A percentile compares a stretch with the other conserved stretches of the same genome.
phyloP scores from a whole-genome alignment of 2,329 filamentous ascomycete species.

The Alternaria postmessia region DNA sequence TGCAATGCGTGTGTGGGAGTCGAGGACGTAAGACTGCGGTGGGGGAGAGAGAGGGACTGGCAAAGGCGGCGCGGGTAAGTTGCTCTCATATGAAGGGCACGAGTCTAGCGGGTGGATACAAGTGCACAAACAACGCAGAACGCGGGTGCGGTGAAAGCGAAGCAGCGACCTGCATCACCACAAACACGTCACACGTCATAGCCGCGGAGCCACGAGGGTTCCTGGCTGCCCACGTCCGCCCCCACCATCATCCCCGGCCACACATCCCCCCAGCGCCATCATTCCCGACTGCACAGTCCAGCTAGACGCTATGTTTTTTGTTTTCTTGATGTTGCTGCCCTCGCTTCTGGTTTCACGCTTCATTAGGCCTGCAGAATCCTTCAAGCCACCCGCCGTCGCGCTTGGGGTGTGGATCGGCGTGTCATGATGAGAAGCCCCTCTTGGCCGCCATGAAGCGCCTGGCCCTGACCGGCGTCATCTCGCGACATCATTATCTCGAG shows the following conservation, averaged over 20 bases:
- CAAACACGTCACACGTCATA: conserved; percentile 21
- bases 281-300: background rate
- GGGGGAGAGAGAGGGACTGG: background rate
- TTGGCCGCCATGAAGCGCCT: conserved; percentile 5
- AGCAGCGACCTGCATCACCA: conserved; percentile 9
- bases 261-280: background rate
- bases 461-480: conserved; percentile 12
- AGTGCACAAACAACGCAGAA: conserved; percentile 5
- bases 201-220: background rate
- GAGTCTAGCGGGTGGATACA: conserved; percentile 12
- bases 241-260: background rate
- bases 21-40: background rate
- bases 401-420: background rate
- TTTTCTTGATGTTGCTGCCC: background rate
- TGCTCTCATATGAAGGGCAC: conserved; percentile 6
- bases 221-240: conserved; percentile 9
- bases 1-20: background rate
- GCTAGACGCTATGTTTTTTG: background rate
- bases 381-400: conserved; percentile 6
- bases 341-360: conserved; percentile 4
- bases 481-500: conserved; percentile 5
- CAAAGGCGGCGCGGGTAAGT: background rate
- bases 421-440: conserved; percentile 9
- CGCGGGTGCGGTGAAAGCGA: conserved; percentile 9
- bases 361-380: conserved; percentile 1